Conservation (phyloP, 805 yeast genomes). For the Vanderwaltozyma tropicalis region DNA sequence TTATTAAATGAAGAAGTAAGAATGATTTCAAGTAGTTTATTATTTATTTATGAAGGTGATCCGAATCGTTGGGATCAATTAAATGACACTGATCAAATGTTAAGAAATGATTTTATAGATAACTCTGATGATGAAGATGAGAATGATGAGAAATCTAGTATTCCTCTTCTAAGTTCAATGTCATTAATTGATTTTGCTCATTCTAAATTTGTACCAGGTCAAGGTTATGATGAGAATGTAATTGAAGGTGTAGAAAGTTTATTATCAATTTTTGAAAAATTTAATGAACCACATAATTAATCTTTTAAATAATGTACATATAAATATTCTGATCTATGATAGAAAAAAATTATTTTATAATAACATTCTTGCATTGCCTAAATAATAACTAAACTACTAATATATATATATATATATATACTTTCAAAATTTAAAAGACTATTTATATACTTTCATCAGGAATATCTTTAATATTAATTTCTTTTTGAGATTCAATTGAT, state of each 20-base stretch:
- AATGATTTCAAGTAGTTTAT: conserved; percentile 59
- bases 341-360: too few relatives aligned
- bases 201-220: conserved; percentile 48
- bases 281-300: conserved; percentile 39
- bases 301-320: too few relatives aligned
- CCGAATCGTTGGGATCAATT: conserved; percentile 38
- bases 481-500: conserved; percentile 33
- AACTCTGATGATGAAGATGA: conserved; percentile 28
- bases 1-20: conserved; percentile 52
- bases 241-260: conserved; percentile 61
- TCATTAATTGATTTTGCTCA: conserved; percentile 88
- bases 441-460: conserved; percentile 30
- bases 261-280: conserved; percentile 1
- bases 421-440: not conserved
- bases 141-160: conserved; percentile 20
- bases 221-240: conserved; percentile 63
- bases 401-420: not conserved
- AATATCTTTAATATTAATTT: conserved; percentile 37
- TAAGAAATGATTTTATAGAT: conserved; percentile 26
- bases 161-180: conserved; percentile 42
- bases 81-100: conserved; percentile 33
- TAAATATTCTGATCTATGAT: too few relatives aligned
- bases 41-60: conserved; percentile 69
- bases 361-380: too few relatives aligned
- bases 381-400: too few relatives aligned